These are phyloP conservation scores for Solanum sitiens DNA, from an alignment of 257 asterid genomes.

Conservation along the genomic window DNA sequence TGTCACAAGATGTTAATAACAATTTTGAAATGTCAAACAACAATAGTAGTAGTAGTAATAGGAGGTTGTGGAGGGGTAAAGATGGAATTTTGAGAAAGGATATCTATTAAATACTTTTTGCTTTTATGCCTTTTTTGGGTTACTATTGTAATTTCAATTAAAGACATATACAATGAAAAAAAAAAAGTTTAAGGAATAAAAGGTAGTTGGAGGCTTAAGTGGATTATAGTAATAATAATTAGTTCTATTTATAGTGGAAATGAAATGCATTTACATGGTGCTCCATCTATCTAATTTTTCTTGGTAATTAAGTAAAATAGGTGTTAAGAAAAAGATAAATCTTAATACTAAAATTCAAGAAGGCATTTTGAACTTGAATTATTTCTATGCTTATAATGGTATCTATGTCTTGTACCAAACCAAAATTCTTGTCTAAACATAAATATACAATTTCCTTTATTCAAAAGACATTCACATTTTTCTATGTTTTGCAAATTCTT, in stretches of 20 bases:
- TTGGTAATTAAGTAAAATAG: neutral
- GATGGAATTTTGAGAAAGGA: neutral
- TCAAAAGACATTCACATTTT: neutral
- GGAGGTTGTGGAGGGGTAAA: neutral
- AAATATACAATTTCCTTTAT: neutral
- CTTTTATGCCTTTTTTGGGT: neutral
- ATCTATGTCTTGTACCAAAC: neutral
- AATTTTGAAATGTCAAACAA: neutral
- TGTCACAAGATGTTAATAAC: conserved; percentile 18
- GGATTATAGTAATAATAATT: neutral
- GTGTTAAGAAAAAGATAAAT: neutral
- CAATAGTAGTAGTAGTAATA: neutral
- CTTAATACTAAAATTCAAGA: neutral
- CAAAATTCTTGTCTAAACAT: neutral
- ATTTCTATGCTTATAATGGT: neutral
- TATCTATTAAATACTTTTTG: neutral
- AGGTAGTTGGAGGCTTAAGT: neutral
- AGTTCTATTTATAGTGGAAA: neutral
- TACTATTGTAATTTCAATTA: neutral
- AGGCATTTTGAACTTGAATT: neutral
- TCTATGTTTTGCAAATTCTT: neutral
- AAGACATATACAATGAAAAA: neutral
- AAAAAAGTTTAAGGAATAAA: neutral
- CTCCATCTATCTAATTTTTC: neutral
- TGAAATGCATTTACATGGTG: neutral